Base-by-base conservation (phyloP, 2,329 filamentous ascomycete species). In the Elsinoe necatrix region DNA sequence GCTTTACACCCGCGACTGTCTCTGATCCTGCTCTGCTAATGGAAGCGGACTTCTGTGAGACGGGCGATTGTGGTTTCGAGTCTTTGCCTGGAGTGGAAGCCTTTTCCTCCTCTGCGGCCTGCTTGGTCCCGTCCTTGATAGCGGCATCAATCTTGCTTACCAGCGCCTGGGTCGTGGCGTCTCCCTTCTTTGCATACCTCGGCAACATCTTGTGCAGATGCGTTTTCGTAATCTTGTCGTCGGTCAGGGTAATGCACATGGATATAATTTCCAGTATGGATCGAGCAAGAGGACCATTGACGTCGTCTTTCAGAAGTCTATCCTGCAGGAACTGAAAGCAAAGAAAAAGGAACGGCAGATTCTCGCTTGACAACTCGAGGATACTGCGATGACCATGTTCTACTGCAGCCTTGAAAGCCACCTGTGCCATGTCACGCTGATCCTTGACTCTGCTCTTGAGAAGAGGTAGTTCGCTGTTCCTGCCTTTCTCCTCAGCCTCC, bases 161-260 rank as follows among this genome's bases (percentile, higher is more conserved):
- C 47, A 84, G 72, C 3, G 76, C 77, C 63, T 84, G 84, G 48
- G 82, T 80, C 54, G 84, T 80, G 0, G 79, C 76, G 63, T 87
- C 83, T 23, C 82, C 84, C 63, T 82, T 83, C 64, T 81, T 84
- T 59, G 77, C 77, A 64, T 86, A 81, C 7, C 80, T 77, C 59
- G 81, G 81, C 39, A 83, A 76, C 14, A 87, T 79, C 56, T 80
- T 82, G 57, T 81, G 78, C 57, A 89, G 80, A 64, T 86, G 86
- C 39, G 82, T 79, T 59, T 80, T 83, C 61, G 83, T 80, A 41
- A 83, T 68, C 43, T 76, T 75, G 59, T 79, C 81, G 61, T 78
- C 80, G 50, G 77, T 81, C 41, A 83, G 77, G 58, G 83, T 84
- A 34, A 79, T 82, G 58, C 83, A 82, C 56, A 77, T 72, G 4